phyloP scores from a whole-genome alignment of 2,329 filamentous ascomycete genomes.

The Diaporthe citrichinensis region DNA sequence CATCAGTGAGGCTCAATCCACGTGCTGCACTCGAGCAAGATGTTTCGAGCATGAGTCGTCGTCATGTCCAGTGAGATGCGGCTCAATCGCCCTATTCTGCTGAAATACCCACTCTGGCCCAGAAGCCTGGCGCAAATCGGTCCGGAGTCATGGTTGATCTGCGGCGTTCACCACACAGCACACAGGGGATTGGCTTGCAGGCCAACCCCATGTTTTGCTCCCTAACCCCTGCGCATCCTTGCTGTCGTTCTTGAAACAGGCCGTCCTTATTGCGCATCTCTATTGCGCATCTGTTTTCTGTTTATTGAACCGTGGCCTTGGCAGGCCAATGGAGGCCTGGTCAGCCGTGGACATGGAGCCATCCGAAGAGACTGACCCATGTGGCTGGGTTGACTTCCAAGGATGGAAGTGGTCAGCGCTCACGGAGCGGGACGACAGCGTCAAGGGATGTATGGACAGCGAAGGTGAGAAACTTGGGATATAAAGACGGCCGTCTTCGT shows the following conservation, averaged over 20 bases:
- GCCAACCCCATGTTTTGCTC: conserved; percentile 2
- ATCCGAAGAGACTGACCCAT: conserved; percentile 2
- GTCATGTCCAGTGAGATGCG: conserved; percentile 12
- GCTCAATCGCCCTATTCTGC: conserved; percentile 19
- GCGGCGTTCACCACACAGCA: not conserved
- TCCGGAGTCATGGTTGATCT: conserved; percentile 2
- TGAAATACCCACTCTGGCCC: conserved; percentile 4
- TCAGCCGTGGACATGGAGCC: not conserved
- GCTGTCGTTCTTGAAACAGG: conserved; percentile 31
- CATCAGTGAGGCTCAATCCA: conserved; percentile 18
- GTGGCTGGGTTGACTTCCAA: conserved; percentile 5
- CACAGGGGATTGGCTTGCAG: not conserved
- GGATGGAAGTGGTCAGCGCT: not conserved
- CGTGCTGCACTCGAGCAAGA: not conserved
- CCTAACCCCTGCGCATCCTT: conserved; percentile 18
- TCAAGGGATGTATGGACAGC: not conserved
- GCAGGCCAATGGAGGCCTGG: conserved; percentile 8
- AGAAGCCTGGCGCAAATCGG: conserved; percentile 7
- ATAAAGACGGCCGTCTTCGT: conserved; percentile 22
- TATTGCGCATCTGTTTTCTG: conserved; percentile 22
- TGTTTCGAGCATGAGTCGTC: conserved; percentile 11
- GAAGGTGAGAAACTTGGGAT: not conserved
- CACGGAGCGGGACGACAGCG: not conserved
- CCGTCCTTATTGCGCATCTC: conserved; percentile 5
- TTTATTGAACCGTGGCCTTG: conserved; percentile 22